Percentiles rank a stretch among this genome's conserved stretches.
Conservation (phyloP, 1,139 yeast species). For the Scheffersomyces stambukii region DNA sequence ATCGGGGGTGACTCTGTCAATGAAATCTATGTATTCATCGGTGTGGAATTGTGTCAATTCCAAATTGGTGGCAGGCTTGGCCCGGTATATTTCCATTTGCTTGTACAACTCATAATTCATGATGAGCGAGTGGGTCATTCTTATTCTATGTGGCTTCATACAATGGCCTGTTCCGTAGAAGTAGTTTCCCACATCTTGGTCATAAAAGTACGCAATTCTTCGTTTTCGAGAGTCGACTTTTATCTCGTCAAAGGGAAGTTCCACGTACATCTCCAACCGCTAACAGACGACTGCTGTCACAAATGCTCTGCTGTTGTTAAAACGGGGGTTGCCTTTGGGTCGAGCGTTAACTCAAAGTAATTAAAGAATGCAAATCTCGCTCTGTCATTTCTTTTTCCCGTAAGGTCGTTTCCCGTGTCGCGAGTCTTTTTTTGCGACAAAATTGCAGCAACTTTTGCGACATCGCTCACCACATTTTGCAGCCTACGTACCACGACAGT, state of each 20-base stretch:
- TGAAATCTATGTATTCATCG: constrained; percentile 92
- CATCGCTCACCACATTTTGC: too few relatives aligned
- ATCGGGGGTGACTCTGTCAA: constrained; percentile 92
- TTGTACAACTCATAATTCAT: constrained; percentile 97
- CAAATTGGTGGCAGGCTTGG: constrained; percentile 96
- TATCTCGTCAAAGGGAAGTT: constrained; percentile 45
- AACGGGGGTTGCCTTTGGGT: too few relatives aligned
- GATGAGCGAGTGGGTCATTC: constrained; percentile 96
- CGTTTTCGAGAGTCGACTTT: constrained; percentile 39
- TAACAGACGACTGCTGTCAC: too few relatives aligned
- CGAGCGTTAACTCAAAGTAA: too few relatives aligned
- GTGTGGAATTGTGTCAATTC: constrained; percentile 99
- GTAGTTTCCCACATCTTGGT: constrained; percentile 91
- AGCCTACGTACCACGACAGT: too few relatives aligned
- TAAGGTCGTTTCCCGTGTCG: too few relatives aligned
- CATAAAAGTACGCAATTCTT: constrained; percentile 47
- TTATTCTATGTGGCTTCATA: constrained; percentile 96
- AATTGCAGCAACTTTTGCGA: too few relatives aligned
- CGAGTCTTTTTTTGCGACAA: too few relatives aligned
- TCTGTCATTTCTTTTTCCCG: too few relatives aligned
- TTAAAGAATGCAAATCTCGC: too few relatives aligned
- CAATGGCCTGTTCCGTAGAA: constrained; percentile 99
- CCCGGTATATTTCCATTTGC: constrained; percentile 95
- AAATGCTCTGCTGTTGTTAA: too few relatives aligned
- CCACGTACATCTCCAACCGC: constrained; percentile 36